Conservation (phyloP, 345 rosid genomes). For the Acer campestre region DNA sequence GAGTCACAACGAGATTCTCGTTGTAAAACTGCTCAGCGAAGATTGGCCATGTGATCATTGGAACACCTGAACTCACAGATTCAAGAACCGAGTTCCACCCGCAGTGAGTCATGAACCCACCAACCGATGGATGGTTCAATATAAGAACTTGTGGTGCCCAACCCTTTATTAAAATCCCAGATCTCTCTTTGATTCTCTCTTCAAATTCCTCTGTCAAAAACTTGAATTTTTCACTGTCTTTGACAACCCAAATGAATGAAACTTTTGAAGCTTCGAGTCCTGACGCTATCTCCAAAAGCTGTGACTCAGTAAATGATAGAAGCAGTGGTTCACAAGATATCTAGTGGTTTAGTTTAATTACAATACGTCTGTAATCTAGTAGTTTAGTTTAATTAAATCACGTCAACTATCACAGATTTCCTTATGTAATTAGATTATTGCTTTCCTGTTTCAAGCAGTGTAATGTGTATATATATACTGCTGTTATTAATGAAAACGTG, state of each 20-base stretch:
- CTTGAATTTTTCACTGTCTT: neutral
- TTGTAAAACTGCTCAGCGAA: conserved; percentile 5
- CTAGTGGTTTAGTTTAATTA: too few species aligned
- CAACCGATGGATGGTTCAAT: neutral
- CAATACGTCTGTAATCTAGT: too few species aligned
- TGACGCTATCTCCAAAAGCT: neutral
- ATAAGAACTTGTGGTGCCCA: conserved; percentile 1
- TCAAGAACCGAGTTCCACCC: conserved; percentile 5
- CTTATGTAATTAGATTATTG: too few species aligned
- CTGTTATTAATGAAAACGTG: too few species aligned
- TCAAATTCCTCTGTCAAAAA: neutral
- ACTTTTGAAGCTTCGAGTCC: conserved; percentile 3
- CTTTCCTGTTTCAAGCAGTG: too few species aligned
- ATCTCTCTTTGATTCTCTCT: neutral
- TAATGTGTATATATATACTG: too few species aligned
- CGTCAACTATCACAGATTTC: too few species aligned
- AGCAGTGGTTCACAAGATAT: too few species aligned
- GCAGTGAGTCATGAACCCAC: conserved; percentile 2
- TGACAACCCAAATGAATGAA: neutral
- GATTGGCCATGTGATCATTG: conserved; percentile 6
- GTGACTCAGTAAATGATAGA: neutral
- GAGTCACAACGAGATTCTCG: conserved; percentile 1
- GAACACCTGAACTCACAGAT: neutral
- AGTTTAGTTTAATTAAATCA: too few species aligned
- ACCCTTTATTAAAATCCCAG: neutral